Evolutionary conservation across 192 early-diverging fungal species (phyloP), one percentile per base, ranked within the genome.

Genomic region (Entomortierella beljakovae): DNA sequence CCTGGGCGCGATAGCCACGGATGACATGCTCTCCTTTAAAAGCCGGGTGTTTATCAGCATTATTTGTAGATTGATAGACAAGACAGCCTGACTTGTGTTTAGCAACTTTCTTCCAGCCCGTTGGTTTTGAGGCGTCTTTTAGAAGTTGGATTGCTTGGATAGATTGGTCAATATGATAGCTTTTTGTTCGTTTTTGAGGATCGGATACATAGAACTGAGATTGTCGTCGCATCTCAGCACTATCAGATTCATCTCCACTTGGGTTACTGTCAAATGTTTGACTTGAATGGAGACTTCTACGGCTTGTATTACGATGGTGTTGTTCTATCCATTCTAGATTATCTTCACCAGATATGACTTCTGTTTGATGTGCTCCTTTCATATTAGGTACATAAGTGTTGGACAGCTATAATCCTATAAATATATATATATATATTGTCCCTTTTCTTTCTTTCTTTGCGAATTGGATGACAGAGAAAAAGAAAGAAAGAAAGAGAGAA

Each of bases 11-110:
- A 35, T 83, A 86, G 0, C 83, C 85, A 46, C 83, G 80, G 31
- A 88, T 83, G 10, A 83, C 65, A 51, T 70, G 68, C 71, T 85
- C 81, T 22, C 85, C 82, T 68, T 87, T 89, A 64, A 85, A 89
- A 8, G 84, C 57, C 6, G 86, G 83, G 7, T 82, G 76, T 48
- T 87, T 87, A n/a, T 87, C 86, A 31, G 61, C 76, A 38, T 50
- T 71, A 3, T 70, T 80, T n/a, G 43, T 71, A 28, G 82, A 84
- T 75, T 84, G 85, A 35, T 81, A 86, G 43, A 89, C 88, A 9
- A 82, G 59, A 29, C 83, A 82, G 29, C 83, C 84, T 42, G 81
- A 83, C 50, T 89, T 89, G 57, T 86, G 81, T 11, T 84, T 86
- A 22, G 84, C 48, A 29, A 83, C 83, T 51, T 83, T 84, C 70